Evolutionary conservation across 2,329 filamentous ascomycete species (phyloP).

Genomic region (Sordariomycetes sp.): DNA sequence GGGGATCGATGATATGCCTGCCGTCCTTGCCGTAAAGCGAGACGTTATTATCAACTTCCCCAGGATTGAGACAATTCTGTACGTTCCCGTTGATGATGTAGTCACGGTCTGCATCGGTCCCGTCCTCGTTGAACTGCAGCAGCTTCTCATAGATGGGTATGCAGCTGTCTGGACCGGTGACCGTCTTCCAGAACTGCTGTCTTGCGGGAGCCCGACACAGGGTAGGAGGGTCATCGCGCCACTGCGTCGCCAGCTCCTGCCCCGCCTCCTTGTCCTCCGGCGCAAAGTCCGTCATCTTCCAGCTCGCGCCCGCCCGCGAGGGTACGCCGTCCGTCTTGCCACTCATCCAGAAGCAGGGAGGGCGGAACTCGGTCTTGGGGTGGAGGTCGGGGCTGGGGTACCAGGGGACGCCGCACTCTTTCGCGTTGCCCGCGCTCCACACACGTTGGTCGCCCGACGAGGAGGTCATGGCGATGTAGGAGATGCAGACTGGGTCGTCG

Average conservation of each 20-base stretch:
- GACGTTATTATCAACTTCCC: background rate
- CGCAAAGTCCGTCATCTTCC: background rate
- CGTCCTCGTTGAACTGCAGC: background rate
- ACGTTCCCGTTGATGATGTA: background rate
- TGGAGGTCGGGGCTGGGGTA: background rate
- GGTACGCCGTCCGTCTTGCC: background rate
- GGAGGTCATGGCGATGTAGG: background rate
- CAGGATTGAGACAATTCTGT: background rate
- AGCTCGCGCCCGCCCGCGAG: background rate
- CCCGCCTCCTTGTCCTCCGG: background rate
- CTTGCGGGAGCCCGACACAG: background rate
- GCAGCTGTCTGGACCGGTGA: background rate
- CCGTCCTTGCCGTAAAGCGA: background rate
- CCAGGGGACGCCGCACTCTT: background rate
- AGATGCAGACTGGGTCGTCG: background rate
- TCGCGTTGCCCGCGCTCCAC: background rate
- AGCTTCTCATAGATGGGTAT: background rate
- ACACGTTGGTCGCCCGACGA: background rate
- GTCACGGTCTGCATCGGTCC: background rate
- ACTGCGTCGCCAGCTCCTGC: background rate
- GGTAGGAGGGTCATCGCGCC: background rate
- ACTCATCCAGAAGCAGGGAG: background rate
- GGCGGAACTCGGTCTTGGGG: background rate
- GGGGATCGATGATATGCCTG: background rate
- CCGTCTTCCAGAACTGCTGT: background rate